phyloP scores from a whole-genome alignment of 2,329 filamentous ascomycete genomes.

The Didymella exigua region DNA sequence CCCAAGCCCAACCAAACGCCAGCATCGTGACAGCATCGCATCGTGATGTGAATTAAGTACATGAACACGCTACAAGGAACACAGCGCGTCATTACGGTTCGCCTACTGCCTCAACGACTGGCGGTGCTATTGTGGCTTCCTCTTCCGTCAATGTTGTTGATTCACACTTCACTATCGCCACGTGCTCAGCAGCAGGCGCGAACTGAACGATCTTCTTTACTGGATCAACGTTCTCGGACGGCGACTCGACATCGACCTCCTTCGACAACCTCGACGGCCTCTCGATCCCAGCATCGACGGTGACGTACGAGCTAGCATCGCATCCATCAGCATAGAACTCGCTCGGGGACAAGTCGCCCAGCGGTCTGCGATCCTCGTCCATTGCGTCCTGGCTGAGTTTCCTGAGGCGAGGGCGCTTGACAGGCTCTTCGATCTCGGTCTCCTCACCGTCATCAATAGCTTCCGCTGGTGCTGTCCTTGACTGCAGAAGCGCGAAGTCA shows the following conservation, averaged over 20 bases:
- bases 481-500: conserved; percentile 42
- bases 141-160: background rate
- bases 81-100: background rate
- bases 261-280: conserved; percentile 44
- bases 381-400: conserved; percentile 46
- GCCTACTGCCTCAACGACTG: background rate
- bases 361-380: conserved; percentile 49
- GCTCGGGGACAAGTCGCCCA: conserved; percentile 43
- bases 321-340: conserved; percentile 50
- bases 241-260: conserved; percentile 23
- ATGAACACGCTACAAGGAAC: conserved; percentile 1
- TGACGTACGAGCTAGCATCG: conserved; percentile 43
- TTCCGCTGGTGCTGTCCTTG: conserved; percentile 16
- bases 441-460: conserved; percentile 22
- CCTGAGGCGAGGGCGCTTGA: conserved; percentile 37
- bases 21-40: conserved; percentile 2
- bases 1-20: conserved; percentile 1
- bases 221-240: conserved; percentile 4
- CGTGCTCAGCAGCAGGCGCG: background rate
- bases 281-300: conserved; percentile 45
- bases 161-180: background rate
- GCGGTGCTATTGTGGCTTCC: background rate
- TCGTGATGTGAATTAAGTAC: conserved; percentile 5
- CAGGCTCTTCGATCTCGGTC: conserved; percentile 22
- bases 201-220: background rate